These are phyloP conservation scores for Hagleromyces aurorensis DNA, from an alignment of 805 yeast genomes.

Conservation along the genomic window DNA sequence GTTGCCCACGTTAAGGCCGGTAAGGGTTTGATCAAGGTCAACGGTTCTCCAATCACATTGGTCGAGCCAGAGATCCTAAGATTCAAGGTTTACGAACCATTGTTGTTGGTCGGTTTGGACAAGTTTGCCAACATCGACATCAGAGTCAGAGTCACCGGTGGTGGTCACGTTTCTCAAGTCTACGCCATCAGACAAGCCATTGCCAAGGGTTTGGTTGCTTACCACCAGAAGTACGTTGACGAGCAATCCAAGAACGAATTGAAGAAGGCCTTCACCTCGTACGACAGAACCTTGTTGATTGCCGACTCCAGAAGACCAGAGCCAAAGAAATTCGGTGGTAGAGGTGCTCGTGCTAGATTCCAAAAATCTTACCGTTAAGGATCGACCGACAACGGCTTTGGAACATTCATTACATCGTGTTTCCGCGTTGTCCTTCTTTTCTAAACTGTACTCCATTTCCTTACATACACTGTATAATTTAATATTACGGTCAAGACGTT, in stretches of 20 bases:
- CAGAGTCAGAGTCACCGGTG: conserved; percentile 99
- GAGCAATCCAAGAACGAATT: conserved; percentile 99
- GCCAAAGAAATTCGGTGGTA: conserved; percentile 99
- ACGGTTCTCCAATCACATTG: conserved; percentile 98
- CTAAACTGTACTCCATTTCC: conserved; percentile 13
- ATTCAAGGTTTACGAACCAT: conserved; percentile 99
- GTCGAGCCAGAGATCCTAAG: conserved; percentile 98
- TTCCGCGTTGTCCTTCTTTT: conserved; percentile 10
- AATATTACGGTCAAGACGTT: conserved; percentile 28
- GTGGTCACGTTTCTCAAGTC: conserved; percentile 99
- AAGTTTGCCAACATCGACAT: conserved; percentile 97
- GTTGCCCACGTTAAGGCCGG: conserved; percentile 99
- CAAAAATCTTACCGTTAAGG: conserved; percentile 99
- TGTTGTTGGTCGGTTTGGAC: conserved; percentile 96
- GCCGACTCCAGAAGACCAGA: conserved; percentile 99
- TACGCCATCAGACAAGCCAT: conserved; percentile 99
- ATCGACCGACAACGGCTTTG: conserved; percentile 89
- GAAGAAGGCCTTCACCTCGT: conserved; percentile 93
- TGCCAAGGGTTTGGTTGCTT: conserved; percentile 99
- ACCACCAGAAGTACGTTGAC: conserved; percentile 98
- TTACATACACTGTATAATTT: conserved; percentile 28
- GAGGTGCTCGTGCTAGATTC: conserved; percentile 99
- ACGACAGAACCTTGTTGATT: conserved; percentile 99
- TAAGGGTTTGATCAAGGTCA: conserved; percentile 97
- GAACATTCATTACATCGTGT: conserved; percentile 47